Evolutionary conservation across 345 rosid genomes (phyloP).

Genomic region (Noccaea caerulescens): DNA sequence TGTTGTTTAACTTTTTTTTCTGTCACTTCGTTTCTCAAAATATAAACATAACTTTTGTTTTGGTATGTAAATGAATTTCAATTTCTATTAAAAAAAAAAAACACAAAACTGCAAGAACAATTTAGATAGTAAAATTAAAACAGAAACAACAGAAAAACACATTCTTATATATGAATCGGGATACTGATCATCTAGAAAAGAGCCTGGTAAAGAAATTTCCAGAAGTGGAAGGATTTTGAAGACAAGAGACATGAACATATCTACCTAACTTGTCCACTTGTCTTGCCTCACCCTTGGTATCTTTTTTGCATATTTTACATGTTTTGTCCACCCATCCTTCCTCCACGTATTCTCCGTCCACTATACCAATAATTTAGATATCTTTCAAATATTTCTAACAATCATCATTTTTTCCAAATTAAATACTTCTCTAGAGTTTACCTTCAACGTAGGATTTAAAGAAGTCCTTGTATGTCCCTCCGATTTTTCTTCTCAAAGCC

Average conservation of each 20-base stretch:
- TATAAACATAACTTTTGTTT: neutral
- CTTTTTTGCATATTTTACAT: conserved; percentile 89
- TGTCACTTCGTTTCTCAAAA: too few species aligned
- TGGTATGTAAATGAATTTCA: neutral
- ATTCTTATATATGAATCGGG: conserved; percentile 13
- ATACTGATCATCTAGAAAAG: conserved; percentile 53
- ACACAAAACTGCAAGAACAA: conserved; percentile 22
- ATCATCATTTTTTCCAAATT: neutral
- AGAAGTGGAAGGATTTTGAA: conserved; percentile 57
- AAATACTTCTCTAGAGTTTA: conserved; percentile 24
- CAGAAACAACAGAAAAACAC: neutral
- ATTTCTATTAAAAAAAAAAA: neutral
- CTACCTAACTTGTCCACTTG: conserved; percentile 82
- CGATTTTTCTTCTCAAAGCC: conserved; percentile 89
- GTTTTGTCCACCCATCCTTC: conserved; percentile 95
- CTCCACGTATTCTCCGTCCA: conserved; percentile 72
- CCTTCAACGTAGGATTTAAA: conserved; percentile 92
- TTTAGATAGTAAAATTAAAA: conserved; percentile 12
- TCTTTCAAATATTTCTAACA: neutral
- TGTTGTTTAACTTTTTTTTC: too few species aligned
- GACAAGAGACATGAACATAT: conserved; percentile 73
- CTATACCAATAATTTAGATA: conserved; percentile 37
- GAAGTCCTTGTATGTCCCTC: conserved; percentile 92
- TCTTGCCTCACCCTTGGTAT: conserved; percentile 73
- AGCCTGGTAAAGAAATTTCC: conserved; percentile 79